phyloP scores from a whole-genome alignment of 2,329 filamentous ascomycete genomes.

The Talaromyces sp. region DNA sequence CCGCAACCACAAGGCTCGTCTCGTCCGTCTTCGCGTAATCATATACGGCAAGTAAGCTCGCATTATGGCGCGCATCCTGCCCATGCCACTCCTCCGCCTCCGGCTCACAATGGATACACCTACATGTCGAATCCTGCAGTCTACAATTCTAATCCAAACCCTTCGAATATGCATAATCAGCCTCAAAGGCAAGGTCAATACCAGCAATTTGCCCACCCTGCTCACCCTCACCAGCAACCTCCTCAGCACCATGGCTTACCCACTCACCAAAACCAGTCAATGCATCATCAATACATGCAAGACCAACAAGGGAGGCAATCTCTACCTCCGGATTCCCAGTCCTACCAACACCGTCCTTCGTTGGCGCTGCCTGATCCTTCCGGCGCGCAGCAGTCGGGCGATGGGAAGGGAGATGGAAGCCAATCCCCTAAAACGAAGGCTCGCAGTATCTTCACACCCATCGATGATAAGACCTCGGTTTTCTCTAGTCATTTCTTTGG shows the following conservation, averaged over 20 bases:
- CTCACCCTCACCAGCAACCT: constrained; percentile 32
- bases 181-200: constrained; percentile 40
- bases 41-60: constrained; percentile 69
- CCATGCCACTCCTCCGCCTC: constrained; percentile 53
- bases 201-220: constrained; percentile 33
- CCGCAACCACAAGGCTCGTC: constrained; percentile 75
- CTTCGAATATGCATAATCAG: constrained; percentile 41
- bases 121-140: constrained; percentile 84
- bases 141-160: constrained; percentile 64
- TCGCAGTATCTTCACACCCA: constrained; percentile 94
- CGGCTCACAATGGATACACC: constrained; percentile 64
- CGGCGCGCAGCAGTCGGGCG: constrained; percentile 48
- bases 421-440: constrained; percentile 66
- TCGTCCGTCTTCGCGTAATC: constrained; percentile 74
- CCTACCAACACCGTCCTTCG: constrained; percentile 38
- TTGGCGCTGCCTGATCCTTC: constrained; percentile 56
- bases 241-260: constrained; percentile 30
- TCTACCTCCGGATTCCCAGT: constrained; percentile 51
- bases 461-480: constrained; percentile 87
- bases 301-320: constrained; percentile 68
- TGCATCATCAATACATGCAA: constrained; percentile 66
- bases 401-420: constrained; percentile 36
- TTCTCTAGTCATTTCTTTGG: constrained; percentile 77
- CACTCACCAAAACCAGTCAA: constrained; percentile 38
- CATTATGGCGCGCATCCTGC: constrained; percentile 59